Evolutionary conservation across 108 stramenopile species (phyloP).

Genomic region (Cyclotella atomus): DNA sequence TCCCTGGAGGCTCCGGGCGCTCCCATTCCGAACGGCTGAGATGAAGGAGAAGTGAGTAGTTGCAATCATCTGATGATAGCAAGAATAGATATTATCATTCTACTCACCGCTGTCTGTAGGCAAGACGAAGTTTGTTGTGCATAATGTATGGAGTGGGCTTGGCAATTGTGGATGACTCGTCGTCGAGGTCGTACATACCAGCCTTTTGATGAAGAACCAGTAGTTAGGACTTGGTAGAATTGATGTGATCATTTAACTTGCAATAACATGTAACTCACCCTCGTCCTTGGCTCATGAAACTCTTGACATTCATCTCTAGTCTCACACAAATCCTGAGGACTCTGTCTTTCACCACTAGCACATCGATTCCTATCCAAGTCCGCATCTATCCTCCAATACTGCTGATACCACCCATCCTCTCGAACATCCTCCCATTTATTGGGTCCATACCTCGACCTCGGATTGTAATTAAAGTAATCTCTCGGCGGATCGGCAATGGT

Average conservation of each 20-base stretch:
- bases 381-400: constrained; percentile 5
- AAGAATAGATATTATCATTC: no score
- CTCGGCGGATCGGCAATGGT: neutral
- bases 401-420: constrained; percentile 24
- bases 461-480: constrained; percentile 44
- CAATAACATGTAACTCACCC: no score
- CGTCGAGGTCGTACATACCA: constrained; percentile 20
- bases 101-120: constrained; percentile 25
- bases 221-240: no score
- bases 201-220: no score
- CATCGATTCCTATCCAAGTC: constrained; percentile 18
- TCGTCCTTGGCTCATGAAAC: constrained; percentile 24
- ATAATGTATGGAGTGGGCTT: constrained; percentile 38
- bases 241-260: no score
- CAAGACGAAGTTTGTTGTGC: constrained; percentile 37
- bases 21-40: constrained; percentile 10
- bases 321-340: constrained; percentile 38
- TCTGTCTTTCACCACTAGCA: constrained; percentile 26
- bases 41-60: no score
- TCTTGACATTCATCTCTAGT: constrained; percentile 25
- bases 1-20: constrained; percentile 21
- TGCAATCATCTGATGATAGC: no score
- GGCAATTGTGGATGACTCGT: neutral
- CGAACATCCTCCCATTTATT: constrained; percentile 12
- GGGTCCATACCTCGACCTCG: constrained; percentile 23